Percentiles rank a stretch among this genome's conserved stretches.
phyloP scores from a whole-genome alignment of 2,329 filamentous ascomycete species.

The Pseudogymnoascus sp. region DNA sequence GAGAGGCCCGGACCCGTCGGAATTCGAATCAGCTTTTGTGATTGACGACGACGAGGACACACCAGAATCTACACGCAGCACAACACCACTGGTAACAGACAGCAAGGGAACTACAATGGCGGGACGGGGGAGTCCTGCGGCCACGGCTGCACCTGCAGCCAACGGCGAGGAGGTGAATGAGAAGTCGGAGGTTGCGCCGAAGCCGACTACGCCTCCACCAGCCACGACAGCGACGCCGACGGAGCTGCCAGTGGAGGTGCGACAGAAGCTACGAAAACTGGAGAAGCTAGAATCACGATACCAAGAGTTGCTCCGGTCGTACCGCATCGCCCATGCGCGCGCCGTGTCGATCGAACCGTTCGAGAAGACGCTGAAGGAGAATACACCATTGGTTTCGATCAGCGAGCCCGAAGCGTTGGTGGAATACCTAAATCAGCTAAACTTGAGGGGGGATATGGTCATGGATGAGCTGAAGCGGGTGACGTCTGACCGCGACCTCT shows the following conservation, averaged over 20 bases:
- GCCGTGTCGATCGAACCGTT: conserved; percentile 87
- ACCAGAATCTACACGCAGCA: conserved; percentile 44
- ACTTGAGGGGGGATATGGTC: conserved; percentile 81
- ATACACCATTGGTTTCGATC: conserved; percentile 86
- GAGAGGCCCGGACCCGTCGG: conserved; percentile 63
- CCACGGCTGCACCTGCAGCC: conserved; percentile 18
- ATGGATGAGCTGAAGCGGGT: conserved; percentile 88
- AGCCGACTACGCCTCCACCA: conserved; percentile 9
- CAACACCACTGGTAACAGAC: conserved; percentile 47
- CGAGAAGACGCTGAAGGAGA: conserved; percentile 81
- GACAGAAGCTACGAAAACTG: conserved; percentile 69
- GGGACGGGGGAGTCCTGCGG: conserved; percentile 20
- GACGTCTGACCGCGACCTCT: conserved; percentile 68
- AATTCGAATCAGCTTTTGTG: conserved; percentile 79
- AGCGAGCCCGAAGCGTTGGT: conserved; percentile 73
- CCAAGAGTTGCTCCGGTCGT: conserved; percentile 81
- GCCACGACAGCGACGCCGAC: not conserved
- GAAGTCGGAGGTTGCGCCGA: conserved; percentile 17
- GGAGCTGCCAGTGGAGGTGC: conserved; percentile 61
- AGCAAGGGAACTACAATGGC: conserved; percentile 21
- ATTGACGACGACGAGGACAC: conserved; percentile 71
- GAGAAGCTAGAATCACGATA: conserved; percentile 86
- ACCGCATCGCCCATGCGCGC: conserved; percentile 80
- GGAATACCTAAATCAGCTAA: conserved; percentile 84
- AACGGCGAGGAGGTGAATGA: conserved; percentile 20